Percentiles rank a stretch among this genome's conserved stretches.
These are phyloP conservation scores for Huntiella bhutanensis DNA, from an alignment of 2,329 filamentous ascomycete species.

Conservation along the genomic window DNA sequence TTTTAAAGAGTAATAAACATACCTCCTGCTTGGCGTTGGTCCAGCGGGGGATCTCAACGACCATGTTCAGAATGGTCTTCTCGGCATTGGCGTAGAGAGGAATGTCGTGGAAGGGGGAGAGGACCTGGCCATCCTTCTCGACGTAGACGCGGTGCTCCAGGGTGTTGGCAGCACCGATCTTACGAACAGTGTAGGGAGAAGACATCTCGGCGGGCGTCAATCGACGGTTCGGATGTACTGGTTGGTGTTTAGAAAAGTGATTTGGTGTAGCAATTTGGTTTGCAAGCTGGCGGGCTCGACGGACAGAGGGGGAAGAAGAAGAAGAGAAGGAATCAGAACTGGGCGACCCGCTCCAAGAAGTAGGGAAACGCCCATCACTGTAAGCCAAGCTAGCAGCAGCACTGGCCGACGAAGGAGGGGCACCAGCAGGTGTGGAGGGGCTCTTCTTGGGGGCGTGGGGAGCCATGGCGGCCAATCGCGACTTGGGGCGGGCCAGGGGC, in stretches of 20 bases:
- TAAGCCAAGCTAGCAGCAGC: conserved; percentile 3
- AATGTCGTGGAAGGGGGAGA: conserved; percentile 97
- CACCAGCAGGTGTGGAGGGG: conserved; percentile 1
- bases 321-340: conserved; percentile 1
- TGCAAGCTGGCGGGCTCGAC: conserved; percentile 11
- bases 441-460: not conserved
- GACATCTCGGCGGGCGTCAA: conserved; percentile 27
- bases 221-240: conserved; percentile 16
- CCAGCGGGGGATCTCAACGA: conserved; percentile 98
- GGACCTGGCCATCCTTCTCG: conserved; percentile 85
- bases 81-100: conserved; percentile 94
- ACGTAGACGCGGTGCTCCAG: conserved; percentile 95
- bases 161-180: conserved; percentile 78
- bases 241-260: conserved; percentile 2
- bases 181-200: conserved; percentile 58
- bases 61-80: conserved; percentile 94
- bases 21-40: conserved; percentile 99
- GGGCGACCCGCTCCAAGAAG: not conserved
- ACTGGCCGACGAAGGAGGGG: conserved; percentile 7
- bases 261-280: not conserved
- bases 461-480: conserved; percentile 9
- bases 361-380: not conserved
- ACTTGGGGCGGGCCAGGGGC: not conserved
- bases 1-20: conserved; percentile 19
- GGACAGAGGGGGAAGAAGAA: conserved; percentile 10